A percentile compares a stretch with the other conserved stretches of the same genome.
phyloP scores from a whole-genome alignment of 2,329 filamentous ascomycete species.

The Aspergillus oerlinghausenensis region DNA sequence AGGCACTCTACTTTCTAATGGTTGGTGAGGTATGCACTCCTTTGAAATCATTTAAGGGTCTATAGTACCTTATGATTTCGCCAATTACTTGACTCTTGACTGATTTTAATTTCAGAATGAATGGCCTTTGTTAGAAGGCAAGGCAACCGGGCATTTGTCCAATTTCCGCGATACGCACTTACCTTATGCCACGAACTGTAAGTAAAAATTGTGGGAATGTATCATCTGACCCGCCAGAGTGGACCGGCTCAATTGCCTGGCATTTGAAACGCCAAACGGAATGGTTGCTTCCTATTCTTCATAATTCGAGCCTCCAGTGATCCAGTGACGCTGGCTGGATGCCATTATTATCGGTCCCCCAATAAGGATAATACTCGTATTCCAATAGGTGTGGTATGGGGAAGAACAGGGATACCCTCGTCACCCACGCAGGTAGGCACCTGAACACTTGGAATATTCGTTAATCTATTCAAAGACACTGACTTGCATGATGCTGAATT shows the following conservation, averaged over 20 bases:
- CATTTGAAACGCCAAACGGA: not conserved
- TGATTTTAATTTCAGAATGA: no score
- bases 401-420: constrained; percentile 16
- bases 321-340: not conserved
- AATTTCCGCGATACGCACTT: not conserved
- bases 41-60: not conserved
- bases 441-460: constrained; percentile 8
- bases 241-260: not conserved
- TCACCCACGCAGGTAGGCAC: constrained; percentile 19
- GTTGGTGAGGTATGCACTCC: not conserved
- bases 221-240: constrained; percentile 4
- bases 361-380: not conserved
- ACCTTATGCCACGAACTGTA: not conserved
- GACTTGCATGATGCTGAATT: not conserved
- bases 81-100: not conserved
- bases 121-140: not conserved
- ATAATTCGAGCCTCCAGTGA: not conserved
- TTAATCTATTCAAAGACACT: not conserved
- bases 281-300: not conserved
- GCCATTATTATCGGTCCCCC: not conserved
- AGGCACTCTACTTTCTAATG: not conserved
- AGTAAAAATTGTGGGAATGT: not conserved
- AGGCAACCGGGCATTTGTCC: not conserved
- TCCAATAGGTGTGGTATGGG: not conserved
- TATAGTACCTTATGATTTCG: no score